These are phyloP conservation scores for Senecio squalidus DNA, from an alignment of 140 eudicot species.

Conservation along the genomic window DNA sequence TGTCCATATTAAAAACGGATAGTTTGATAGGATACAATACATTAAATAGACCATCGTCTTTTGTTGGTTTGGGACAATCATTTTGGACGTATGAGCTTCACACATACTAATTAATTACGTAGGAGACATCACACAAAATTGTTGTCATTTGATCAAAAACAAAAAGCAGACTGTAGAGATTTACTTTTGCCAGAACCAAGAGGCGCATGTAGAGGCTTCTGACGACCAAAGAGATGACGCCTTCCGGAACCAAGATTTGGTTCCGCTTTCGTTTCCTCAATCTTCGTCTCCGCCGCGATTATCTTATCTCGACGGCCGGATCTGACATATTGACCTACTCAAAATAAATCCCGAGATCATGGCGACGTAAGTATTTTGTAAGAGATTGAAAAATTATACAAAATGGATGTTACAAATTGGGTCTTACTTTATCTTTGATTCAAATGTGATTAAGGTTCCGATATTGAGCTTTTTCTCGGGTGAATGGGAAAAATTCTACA, in stretches of 20 bases:
- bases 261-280: conserved; percentile 16
- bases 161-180: conserved; percentile 1
- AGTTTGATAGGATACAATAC: too few relatives aligned
- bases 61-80: too few relatives aligned
- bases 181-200: conserved; percentile 79
- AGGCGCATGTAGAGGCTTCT: conserved; percentile 66
- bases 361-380: background rate
- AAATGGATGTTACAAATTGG: conserved; percentile 6
- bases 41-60: too few relatives aligned
- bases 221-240: conserved; percentile 69
- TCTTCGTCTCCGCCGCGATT: conserved; percentile 28
- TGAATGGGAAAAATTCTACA: conserved; percentile 6
- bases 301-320: conserved; percentile 33
- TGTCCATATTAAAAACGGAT: too few relatives aligned
- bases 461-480: conserved; percentile 18
- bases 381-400: background rate
- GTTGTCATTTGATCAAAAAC: background rate
- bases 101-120: too few relatives aligned
- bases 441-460: conserved; percentile 15
- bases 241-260: conserved; percentile 14
- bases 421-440: conserved; percentile 26
- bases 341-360: background rate
- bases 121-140: too few relatives aligned
- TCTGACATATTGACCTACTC: conserved; percentile 22
- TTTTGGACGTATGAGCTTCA: too few relatives aligned